Evolutionary conservation across 75 land plant species (phyloP), one percentile per base, ranked within the genome.

Genomic region (Picea glauca): DNA sequence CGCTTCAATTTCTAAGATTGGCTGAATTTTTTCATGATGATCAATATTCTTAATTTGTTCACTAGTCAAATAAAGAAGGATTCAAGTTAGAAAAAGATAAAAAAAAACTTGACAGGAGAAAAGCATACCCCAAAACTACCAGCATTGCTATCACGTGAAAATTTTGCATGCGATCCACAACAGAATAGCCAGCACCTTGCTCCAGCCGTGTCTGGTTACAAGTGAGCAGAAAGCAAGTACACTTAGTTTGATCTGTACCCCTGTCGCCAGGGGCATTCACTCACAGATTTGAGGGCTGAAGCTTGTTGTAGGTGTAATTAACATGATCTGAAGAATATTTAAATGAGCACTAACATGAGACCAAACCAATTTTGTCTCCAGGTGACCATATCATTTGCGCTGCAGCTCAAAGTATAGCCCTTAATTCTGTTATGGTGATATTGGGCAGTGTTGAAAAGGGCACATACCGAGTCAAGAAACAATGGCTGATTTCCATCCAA

Each of bases 121-220:
- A 43, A 56, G 83, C 87, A 67, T 72, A 94, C 98, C 99, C 99
- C 59, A 88, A 81, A 54, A 94, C 62, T 72, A 93, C 73, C 57
- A 96, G 77, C 93, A 91, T 94, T 23, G 98, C 99, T 46, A 91
- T 72, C 2, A 90, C 97, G 68, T 94, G 95, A 80, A 92, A 94
- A 9, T 79, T 89, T 50, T 87, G 90, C 98, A 96, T 89, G 21
- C 93, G 85, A 40, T 91, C 88, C 54, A 87, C 79, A 60, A 96
- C 76, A 58, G 80, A 82, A 59, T 62, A 43, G 32, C 63, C 43
- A 13, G 80, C 79, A 32, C 87, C 88, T 77, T 85, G 84, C 80
- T 96, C 98, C 35, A 94, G 78, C 62, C 84, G 62, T 31, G 86
- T 79, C 97, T 92, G 83, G 11, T 17, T 57, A 33, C 13, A 38